A percentile compares a stretch with the other conserved stretches of the same genome.
These are phyloP conservation scores for Verticillium alfalfae DNA, from an alignment of 2,329 filamentous ascomycete species.

Conservation along the genomic window DNA sequence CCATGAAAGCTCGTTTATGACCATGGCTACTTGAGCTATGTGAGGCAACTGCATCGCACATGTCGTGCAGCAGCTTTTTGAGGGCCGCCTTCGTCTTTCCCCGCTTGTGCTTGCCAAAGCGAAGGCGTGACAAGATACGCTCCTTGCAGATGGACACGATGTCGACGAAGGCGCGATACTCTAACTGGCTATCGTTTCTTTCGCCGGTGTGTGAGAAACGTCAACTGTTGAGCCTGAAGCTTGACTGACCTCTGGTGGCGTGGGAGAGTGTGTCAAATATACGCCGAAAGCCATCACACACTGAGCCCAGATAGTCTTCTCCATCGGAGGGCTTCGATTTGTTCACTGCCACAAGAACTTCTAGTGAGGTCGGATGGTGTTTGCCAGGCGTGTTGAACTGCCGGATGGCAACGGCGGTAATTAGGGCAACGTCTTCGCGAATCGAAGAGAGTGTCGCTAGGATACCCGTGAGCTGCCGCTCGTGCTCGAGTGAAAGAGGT, in stretches of 20 bases:
- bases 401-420: slow-evolving; percentile 26
- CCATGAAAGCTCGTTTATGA: slow-evolving; percentile 6
- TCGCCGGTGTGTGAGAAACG: background rate
- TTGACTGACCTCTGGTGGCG: slow-evolving; percentile 2
- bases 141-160: slow-evolving; percentile 24
- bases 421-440: slow-evolving; percentile 19
- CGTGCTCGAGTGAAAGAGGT: slow-evolving; percentile 22
- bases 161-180: slow-evolving; percentile 15
- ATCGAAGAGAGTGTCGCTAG: slow-evolving; percentile 26
- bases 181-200: slow-evolving; percentile 1
- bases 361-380: slow-evolving; percentile 8
- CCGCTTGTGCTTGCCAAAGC: slow-evolving; percentile 10
- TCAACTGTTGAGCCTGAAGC: too few species aligned
- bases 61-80: background rate
- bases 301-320: slow-evolving; percentile 10
- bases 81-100: slow-evolving; percentile 9
- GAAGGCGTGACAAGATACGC: slow-evolving; percentile 20
- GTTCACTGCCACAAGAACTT: slow-evolving; percentile 25
- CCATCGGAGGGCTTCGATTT: slow-evolving; percentile 12
- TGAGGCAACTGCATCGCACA: background rate
- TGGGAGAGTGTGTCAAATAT: slow-evolving; percentile 11
- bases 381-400: slow-evolving; percentile 8
- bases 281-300: slow-evolving; percentile 8
- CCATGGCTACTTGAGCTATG: background rate
- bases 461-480: slow-evolving; percentile 19